These are phyloP conservation scores for Talaromyces funiculosus DNA, from an alignment of 2,329 filamentous ascomycete species.

Conservation along the genomic window DNA sequence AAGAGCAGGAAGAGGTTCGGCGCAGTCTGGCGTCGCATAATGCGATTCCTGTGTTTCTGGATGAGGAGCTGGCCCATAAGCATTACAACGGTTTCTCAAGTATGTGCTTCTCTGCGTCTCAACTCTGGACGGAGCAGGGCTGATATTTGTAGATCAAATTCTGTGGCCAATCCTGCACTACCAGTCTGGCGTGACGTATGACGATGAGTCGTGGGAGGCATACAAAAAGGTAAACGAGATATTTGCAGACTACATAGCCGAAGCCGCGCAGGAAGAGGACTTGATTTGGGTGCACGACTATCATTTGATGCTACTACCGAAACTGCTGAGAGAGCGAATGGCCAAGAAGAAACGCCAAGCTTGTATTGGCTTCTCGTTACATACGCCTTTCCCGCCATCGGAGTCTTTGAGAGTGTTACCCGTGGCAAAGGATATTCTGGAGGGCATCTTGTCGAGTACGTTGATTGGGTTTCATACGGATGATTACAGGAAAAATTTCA, in stretches of 20 bases:
- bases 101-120: too few species aligned
- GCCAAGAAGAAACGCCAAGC: constrained; percentile 65
- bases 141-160: constrained; percentile 89
- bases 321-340: constrained; percentile 77
- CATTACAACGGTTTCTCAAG: constrained; percentile 98
- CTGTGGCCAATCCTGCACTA: constrained; percentile 97
- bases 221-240: constrained; percentile 84
- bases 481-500: constrained; percentile 86
- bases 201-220: constrained; percentile 80
- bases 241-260: constrained; percentile 77
- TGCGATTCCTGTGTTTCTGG: constrained; percentile 80
- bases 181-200: constrained; percentile 89
- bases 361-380: constrained; percentile 92
- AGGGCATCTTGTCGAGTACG: constrained; percentile 79
- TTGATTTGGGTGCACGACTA: constrained; percentile 96
- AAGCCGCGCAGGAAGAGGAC: constrained; percentile 77
- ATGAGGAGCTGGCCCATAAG: constrained; percentile 77
- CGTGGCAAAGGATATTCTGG: constrained; percentile 74
- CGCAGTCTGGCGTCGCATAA: constrained; percentile 71
- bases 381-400: constrained; percentile 87
- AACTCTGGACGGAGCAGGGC: too few species aligned
- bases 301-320: constrained; percentile 88
- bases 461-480: constrained; percentile 98
- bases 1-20: constrained; percentile 63
- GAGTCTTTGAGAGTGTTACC: constrained; percentile 91